Conservation (phyloP, 441 rosid genomes). For the Kokia cookei region DNA sequence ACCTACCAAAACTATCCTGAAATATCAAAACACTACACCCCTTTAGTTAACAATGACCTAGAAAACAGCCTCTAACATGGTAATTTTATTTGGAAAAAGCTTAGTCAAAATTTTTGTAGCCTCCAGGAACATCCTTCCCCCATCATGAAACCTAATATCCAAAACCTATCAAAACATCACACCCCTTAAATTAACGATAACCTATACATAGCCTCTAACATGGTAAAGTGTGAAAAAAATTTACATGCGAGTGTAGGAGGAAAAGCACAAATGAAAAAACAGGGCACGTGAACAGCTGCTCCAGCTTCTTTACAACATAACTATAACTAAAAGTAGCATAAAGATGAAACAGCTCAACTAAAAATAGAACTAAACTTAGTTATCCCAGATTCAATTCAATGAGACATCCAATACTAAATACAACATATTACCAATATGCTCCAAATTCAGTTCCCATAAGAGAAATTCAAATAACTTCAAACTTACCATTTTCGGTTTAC, state of each 20-base stretch:
- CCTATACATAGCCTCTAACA: not conserved
- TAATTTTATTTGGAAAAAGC: conserved; percentile 55
- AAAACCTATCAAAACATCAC: conserved; percentile 26
- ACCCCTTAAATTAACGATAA: conserved; percentile 18
- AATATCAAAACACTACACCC: not conserved
- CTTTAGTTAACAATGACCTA: not conserved
- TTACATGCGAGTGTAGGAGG: not conserved
- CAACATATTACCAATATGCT: not conserved
- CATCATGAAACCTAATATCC: conserved; percentile 73
- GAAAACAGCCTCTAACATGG: not conserved
- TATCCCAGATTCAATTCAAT: not conserved
- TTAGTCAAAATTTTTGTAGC: conserved; percentile 56
- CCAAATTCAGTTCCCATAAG: not conserved
- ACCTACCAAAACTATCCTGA: conserved; percentile 83
- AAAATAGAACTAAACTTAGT: not conserved
- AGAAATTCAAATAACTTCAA: not conserved
- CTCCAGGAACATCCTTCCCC: conserved; percentile 73
- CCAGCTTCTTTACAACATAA: not conserved
- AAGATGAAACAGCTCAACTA: not conserved
- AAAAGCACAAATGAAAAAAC: not conserved
- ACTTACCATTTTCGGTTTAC: not conserved
- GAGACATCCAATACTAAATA: not conserved
- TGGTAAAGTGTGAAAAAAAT: not conserved
- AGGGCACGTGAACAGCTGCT: not conserved
- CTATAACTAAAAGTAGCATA: not conserved